These are phyloP conservation scores for Trichomonas vaginalis DNA, from an alignment of 208 protist species.

Conservation along the genomic window DNA sequence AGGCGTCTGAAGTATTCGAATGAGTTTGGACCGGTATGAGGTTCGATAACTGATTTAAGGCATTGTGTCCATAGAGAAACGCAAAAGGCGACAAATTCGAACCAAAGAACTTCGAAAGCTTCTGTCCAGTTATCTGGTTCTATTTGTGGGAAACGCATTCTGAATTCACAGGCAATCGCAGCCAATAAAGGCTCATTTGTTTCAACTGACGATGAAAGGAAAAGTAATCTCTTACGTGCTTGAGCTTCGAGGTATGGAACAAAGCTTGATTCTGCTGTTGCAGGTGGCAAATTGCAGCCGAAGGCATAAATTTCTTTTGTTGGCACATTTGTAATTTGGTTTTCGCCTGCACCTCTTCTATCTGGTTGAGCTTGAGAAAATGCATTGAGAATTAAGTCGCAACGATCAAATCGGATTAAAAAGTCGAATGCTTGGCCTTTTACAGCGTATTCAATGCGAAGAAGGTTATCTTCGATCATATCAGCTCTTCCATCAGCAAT, in stretches of 20 bases:
- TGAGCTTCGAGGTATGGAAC: background rate
- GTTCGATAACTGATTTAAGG: background rate
- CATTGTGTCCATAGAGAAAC: slow-evolving; percentile 5
- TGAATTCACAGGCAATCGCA: background rate
- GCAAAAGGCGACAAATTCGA: background rate
- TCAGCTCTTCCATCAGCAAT: background rate
- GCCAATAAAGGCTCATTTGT: background rate
- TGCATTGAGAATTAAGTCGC: background rate
- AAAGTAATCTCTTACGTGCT: background rate
- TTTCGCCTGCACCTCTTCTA: background rate
- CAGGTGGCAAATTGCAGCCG: background rate
- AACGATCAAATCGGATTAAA: background rate
- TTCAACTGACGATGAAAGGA: background rate
- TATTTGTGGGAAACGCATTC: slow-evolving; percentile 2
- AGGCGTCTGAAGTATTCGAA: slow-evolving; percentile 1
- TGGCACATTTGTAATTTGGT: background rate
- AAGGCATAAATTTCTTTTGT: background rate
- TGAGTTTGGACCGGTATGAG: slow-evolving; percentile 4
- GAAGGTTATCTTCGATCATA: background rate
- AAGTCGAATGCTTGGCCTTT: background rate
- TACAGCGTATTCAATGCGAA: background rate
- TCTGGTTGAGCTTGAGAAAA: background rate
- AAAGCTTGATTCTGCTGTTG: background rate
- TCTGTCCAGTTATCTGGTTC: slow-evolving; percentile 7
- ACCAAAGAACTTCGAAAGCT: slow-evolving; percentile 14